phyloP scores from a whole-genome alignment of 805 yeast species.

The Ogataea trehalophila region DNA sequence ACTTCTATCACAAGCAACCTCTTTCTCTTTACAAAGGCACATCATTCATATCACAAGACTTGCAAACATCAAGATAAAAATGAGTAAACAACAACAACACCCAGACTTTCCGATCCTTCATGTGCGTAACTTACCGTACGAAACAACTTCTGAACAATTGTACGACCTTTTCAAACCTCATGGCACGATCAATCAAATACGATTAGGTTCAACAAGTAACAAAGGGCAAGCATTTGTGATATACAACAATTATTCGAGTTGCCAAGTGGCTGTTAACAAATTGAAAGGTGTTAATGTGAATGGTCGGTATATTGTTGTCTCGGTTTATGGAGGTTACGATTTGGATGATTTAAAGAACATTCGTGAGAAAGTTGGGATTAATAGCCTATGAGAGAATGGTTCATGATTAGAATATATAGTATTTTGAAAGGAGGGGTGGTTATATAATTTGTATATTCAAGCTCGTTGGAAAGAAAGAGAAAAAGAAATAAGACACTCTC shows the following conservation, averaged over 20 bases:
- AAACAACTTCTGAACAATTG: conserved; percentile 39
- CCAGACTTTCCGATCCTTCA: conserved; percentile 35
- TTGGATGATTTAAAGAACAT: not conserved
- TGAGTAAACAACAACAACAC: not conserved
- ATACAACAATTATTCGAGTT: conserved; percentile 43
- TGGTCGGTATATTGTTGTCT: conserved; percentile 53
- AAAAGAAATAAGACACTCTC: no score
- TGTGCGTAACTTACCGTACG: conserved; percentile 56
- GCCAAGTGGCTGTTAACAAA: conserved; percentile 48
- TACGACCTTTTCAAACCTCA: conserved; percentile 49
- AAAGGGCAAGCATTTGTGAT: conserved; percentile 54
- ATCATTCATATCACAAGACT: not conserved
- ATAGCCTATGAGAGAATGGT: no score
- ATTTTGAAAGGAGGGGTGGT: no score
- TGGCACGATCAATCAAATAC: conserved; percentile 53
- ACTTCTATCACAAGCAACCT: no score
- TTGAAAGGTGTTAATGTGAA: conserved; percentile 56
- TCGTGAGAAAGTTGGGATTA: not conserved
- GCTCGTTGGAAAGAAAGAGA: no score
- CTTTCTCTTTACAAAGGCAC: not conserved
- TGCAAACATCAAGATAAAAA: not conserved
- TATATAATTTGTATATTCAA: no score
- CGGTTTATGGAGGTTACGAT: conserved; percentile 8
- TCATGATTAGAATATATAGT: no score
- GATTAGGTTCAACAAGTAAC: conserved; percentile 36